Percentiles rank a stretch among this genome's conserved stretches.
Evolutionary conservation across 306 rosid genomes (phyloP).

Genomic region (Cucurbita argyrosperma): DNA sequence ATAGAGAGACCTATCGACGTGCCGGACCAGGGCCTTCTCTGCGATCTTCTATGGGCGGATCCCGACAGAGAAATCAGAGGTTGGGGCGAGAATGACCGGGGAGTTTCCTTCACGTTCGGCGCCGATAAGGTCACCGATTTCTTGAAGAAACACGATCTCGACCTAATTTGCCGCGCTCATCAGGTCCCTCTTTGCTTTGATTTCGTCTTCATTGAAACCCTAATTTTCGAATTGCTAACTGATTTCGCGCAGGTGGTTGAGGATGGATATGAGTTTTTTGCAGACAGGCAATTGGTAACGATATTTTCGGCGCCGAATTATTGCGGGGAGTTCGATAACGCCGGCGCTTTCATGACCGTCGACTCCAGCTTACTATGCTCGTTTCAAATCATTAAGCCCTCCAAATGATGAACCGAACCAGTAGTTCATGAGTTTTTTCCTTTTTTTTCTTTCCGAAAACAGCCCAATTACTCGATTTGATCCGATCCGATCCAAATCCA

Average conservation of each 20-base stretch:
- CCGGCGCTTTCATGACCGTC: slow-evolving; percentile 81
- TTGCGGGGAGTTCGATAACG: slow-evolving; percentile 89
- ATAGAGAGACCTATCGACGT: slow-evolving; percentile 73
- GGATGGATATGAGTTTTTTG: slow-evolving; percentile 88
- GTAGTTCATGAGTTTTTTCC: too few relatives aligned
- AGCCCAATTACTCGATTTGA: too few relatives aligned
- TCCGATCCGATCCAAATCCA: too few relatives aligned
- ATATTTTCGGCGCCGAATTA: slow-evolving; percentile 88
- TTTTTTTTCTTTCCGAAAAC: too few relatives aligned
- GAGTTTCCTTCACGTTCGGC: slow-evolving; percentile 85
- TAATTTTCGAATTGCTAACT: too few relatives aligned
- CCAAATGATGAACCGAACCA: not conserved
- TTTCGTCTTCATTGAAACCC: too few relatives aligned
- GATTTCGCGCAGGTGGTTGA: slow-evolving; percentile 47
- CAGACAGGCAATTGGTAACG: slow-evolving; percentile 75
- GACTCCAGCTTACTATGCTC: slow-evolving; percentile 71
- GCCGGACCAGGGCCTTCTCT: slow-evolving; percentile 78
- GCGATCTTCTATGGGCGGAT: slow-evolving; percentile 88
- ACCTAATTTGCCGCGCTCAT: slow-evolving; percentile 81
- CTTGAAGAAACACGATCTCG: slow-evolving; percentile 71
- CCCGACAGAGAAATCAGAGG: slow-evolving; percentile 59
- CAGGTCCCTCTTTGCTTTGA: slow-evolving; percentile 21
- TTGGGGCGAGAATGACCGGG: slow-evolving; percentile 90
- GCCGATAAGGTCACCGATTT: slow-evolving; percentile 59
- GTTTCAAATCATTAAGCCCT: slow-evolving; percentile 77